A percentile compares a stretch with the other conserved stretches of the same genome.
These are phyloP conservation scores for Bolboschoenoplectus hybrid DNA, from an alignment of 202 grass and related monocot genomes.

Conservation along the genomic window DNA sequence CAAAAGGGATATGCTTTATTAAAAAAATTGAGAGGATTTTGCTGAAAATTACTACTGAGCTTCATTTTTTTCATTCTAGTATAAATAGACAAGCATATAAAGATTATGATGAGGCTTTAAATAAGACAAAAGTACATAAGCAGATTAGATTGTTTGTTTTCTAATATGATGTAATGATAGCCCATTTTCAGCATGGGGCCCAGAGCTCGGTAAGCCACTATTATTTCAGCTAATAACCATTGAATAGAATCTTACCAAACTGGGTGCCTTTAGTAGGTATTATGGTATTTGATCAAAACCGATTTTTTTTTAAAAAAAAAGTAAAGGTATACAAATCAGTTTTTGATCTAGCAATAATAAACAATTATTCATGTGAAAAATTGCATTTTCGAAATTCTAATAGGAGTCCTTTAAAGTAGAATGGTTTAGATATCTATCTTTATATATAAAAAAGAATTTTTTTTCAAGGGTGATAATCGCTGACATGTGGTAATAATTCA, in stretches of 20 bases:
- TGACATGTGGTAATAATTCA: too few species aligned
- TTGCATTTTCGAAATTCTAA: too few species aligned
- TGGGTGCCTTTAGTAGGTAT: not conserved
- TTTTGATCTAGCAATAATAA: too few species aligned
- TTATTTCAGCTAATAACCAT: not conserved
- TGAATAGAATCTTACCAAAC: not conserved
- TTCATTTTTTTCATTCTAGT: not conserved
- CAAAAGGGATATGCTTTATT: not conserved
- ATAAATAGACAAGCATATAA: constrained; percentile 7
- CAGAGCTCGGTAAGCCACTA: not conserved
- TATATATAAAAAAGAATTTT: too few species aligned
- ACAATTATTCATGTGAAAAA: too few species aligned
- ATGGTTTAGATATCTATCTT: too few species aligned
- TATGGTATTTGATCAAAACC: not conserved
- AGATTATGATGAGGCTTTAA: not conserved
- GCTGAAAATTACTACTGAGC: not conserved
- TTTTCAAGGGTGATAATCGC: too few species aligned
- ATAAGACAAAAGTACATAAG: not conserved
- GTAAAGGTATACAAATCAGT: not conserved
- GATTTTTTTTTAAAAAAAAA: not conserved
- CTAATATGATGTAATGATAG: not conserved
- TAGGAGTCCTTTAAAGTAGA: too few species aligned
- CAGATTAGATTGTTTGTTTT: not conserved
- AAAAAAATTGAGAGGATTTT: constrained; percentile 9
- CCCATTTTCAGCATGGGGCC: not conserved